Base-by-base conservation (phyloP, 2,329 filamentous ascomycete species). In the Neopestalotiopsis sp. region DNA sequence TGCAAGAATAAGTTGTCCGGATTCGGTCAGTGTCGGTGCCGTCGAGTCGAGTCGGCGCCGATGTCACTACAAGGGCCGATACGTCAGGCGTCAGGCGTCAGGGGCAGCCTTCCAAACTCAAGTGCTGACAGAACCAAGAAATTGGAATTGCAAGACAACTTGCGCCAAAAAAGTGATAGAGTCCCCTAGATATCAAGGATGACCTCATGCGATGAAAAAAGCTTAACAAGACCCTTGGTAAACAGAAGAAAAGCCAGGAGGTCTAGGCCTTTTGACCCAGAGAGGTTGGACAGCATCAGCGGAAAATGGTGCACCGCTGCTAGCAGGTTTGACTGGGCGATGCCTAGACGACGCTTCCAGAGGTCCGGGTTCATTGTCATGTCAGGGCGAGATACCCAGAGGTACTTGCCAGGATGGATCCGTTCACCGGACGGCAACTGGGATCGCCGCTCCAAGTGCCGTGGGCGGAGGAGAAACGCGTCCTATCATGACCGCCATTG, bases 201-300 rank as follows among this genome's bases (percentile, higher is more conserved):
- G 59, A 62, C 59, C 59, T 62, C 59, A 62, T 62, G 59, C 34
- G 34, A 17, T 59, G 34, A 34, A 40, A 40, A 34, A 20, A 62
- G n/a, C 34, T 38, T 34, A 62, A 62, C 10, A 34, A 38, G 32
- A 62, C 17, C 20, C n/a, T n/a, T 59, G 28, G 20, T 56, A 20
- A 24, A 30, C 30, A 17, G 34, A 34, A 20, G 34, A 62, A 20
- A 62, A 40, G n/a, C 30, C 30, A 38, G 59, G 59, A 62, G 32
- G 28, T 62, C 59, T 62, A 62, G 59, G 32, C 59, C 59, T 62
- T 62, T 62, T 62, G 59, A 62, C 32, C n/a, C 28, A 34, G 34
- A 59, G 14, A 62, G n/a, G 30, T 62, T 20, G 34, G 40, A 52
- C 12, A 49, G 24, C 10, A 49, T 17, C 62, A 28, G 14, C 34